Percentiles rank a stretch among this genome's conserved stretches.
phyloP scores from a whole-genome alignment of 179 eudicot species.

The Patellifolia procumbens region DNA sequence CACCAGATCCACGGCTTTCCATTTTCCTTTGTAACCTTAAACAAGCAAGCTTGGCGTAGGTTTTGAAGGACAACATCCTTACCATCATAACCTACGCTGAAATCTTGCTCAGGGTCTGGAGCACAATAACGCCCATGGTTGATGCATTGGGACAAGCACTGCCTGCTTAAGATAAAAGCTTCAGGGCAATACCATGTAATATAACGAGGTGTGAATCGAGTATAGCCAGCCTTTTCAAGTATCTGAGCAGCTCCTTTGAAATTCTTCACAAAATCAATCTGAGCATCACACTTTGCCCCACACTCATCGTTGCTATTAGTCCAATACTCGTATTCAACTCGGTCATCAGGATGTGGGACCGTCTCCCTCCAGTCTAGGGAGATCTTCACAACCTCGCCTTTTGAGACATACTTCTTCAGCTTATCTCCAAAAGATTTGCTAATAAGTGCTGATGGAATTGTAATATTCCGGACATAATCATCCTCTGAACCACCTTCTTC shows the following conservation, averaged over 20 bases:
- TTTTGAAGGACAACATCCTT: conserved; percentile 61
- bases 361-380: conserved; percentile 60
- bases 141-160: conserved; percentile 60
- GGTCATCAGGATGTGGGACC: conserved; percentile 58
- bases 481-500: conserved; percentile 50
- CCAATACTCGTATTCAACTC: conserved; percentile 61
- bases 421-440: conserved; percentile 43
- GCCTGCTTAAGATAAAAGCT: conserved; percentile 47
- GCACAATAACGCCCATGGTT: conserved; percentile 61
- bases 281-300: conserved; percentile 56
- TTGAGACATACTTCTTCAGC: conserved; percentile 36
- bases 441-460: conserved; percentile 63
- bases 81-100: conserved; percentile 55
- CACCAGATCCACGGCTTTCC: conserved; percentile 65
- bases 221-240: conserved; percentile 44
- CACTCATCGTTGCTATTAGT: conserved; percentile 63
- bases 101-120: conserved; percentile 63
- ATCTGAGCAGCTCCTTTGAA: conserved; percentile 52
- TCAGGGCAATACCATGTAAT: conserved; percentile 57
- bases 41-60: conserved; percentile 53
- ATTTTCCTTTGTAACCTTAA: conserved; percentile 50
- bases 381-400: conserved; percentile 40
- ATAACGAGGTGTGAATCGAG: conserved; percentile 47
- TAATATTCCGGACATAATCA: conserved; percentile 55
- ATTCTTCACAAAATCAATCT: conserved; percentile 41